These are phyloP conservation scores for Chaetomium sp. DNA, from an alignment of 2,329 filamentous ascomycete genomes.

Conservation along the genomic window DNA sequence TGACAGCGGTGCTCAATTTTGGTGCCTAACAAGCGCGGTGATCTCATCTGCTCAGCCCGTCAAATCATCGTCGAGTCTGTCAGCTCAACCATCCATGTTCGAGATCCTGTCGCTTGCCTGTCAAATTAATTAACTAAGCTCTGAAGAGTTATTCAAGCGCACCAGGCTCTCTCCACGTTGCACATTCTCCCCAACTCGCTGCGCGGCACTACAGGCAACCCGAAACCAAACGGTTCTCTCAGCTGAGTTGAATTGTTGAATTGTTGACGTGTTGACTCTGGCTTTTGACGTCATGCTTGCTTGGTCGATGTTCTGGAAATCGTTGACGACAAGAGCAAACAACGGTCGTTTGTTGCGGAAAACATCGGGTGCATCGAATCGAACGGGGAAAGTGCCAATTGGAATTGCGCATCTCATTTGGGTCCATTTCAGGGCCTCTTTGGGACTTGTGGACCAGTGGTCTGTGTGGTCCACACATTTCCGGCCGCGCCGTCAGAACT, in stretches of 20 bases:
- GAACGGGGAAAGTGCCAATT: background rate
- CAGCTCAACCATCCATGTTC: background rate
- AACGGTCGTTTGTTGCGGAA: no score
- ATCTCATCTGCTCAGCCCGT: background rate
- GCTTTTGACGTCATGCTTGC: slow-evolving; percentile 11
- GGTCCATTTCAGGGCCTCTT: background rate
- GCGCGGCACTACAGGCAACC: no score
- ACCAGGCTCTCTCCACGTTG: no score
- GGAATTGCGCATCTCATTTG: background rate
- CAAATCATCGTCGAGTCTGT: background rate
- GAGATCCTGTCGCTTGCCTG: no score
- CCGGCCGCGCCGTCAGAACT: slow-evolving; percentile 6
- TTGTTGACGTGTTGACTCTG: background rate
- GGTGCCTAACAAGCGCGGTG: slow-evolving; percentile 7
- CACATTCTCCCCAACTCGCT: no score
- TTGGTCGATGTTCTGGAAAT: background rate
- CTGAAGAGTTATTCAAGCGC: no score
- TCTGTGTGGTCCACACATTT: background rate
- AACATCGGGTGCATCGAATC: no score
- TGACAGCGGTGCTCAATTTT: background rate
- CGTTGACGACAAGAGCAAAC: no score
- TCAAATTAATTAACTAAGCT: no score
- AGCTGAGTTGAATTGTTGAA: background rate
- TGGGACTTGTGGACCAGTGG: background rate
- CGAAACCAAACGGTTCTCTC: background rate